These are phyloP conservation scores for Ophiostoma ulmi DNA, from an alignment of 2,329 filamentous ascomycete species.

Conservation along the genomic window DNA sequence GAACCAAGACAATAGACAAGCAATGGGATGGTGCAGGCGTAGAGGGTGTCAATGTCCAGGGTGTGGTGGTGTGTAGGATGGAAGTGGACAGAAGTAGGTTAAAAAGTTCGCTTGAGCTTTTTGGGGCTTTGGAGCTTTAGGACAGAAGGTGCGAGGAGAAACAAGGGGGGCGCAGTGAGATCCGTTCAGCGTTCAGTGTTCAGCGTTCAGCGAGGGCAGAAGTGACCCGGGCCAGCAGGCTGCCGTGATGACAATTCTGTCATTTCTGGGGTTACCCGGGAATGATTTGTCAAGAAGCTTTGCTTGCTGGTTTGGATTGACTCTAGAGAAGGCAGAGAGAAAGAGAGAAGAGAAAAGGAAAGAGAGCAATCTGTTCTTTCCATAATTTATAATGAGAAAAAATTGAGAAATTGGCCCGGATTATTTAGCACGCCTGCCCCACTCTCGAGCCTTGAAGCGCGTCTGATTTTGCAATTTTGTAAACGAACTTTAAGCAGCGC, in stretches of 20 bases:
- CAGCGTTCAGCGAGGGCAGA: conserved; percentile 26
- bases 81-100: background rate
- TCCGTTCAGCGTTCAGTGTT: conserved; percentile 27
- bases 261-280: conserved; percentile 22
- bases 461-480: background rate
- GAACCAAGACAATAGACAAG: background rate
- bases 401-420: conserved; percentile 1
- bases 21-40: background rate
- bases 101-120: conserved; percentile 9
- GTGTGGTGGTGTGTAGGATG: background rate
- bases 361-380: conserved; percentile 21
- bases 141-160: conserved; percentile 6
- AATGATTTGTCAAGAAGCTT: conserved; percentile 18
- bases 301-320: background rate
- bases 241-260: conserved; percentile 27
- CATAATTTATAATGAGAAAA: conserved; percentile 4
- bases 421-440: conserved; percentile 10
- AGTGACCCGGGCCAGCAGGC: conserved; percentile 26
- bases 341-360: conserved; percentile 9
- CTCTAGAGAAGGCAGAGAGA: background rate
- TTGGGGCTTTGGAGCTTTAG: background rate
- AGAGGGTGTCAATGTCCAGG: background rate
- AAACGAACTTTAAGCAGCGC: background rate
- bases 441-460: background rate
- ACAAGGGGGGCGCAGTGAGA: background rate